Conservation (phyloP, 768 basidiomycete genomes). For the Suillus bovinus region DNA sequence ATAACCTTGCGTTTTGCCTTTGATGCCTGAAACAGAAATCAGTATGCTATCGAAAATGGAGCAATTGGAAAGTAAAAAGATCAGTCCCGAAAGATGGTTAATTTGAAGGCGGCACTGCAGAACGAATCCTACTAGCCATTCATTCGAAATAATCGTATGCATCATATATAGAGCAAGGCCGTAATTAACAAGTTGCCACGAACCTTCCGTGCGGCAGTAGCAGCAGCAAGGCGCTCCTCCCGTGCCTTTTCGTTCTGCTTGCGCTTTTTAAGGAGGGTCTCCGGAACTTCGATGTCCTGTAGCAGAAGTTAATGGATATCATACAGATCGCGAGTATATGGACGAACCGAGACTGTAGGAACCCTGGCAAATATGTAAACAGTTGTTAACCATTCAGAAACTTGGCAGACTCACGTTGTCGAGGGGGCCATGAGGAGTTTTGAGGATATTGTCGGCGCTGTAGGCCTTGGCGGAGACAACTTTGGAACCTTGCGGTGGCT, state of each 20-base stretch:
- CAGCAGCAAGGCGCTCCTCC: constrained; percentile 88
- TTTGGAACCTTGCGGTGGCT: constrained; percentile 36
- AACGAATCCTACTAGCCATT: constrained; percentile 69
- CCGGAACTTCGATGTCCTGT: constrained; percentile 94
- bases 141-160: constrained; percentile 73
- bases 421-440: constrained; percentile 48
- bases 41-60: constrained; percentile 1
- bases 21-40: constrained; percentile 54
- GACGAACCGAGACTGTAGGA: constrained; percentile 48
- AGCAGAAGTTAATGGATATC: constrained; percentile 17
- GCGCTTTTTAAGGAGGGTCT: constrained; percentile 99
- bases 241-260: constrained; percentile 96
- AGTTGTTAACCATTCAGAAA: constrained; percentile 10
- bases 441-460: constrained; percentile 35
- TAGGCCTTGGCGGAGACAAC: constrained; percentile 22
- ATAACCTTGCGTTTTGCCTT: constrained; percentile 94
- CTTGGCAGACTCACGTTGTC: constrained; percentile 46
- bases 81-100: constrained; percentile 87
- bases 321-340: constrained; percentile 1
- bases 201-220: constrained; percentile 87
- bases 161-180: constrained; percentile 55
- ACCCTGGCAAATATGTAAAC: constrained; percentile 31
- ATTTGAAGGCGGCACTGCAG: constrained; percentile 75
- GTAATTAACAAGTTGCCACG: constrained; percentile 27
- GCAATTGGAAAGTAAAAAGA: neutral